These are phyloP conservation scores for Ophiostoma ulmi DNA, from an alignment of 2,329 filamentous ascomycete species.

Conservation along the genomic window DNA sequence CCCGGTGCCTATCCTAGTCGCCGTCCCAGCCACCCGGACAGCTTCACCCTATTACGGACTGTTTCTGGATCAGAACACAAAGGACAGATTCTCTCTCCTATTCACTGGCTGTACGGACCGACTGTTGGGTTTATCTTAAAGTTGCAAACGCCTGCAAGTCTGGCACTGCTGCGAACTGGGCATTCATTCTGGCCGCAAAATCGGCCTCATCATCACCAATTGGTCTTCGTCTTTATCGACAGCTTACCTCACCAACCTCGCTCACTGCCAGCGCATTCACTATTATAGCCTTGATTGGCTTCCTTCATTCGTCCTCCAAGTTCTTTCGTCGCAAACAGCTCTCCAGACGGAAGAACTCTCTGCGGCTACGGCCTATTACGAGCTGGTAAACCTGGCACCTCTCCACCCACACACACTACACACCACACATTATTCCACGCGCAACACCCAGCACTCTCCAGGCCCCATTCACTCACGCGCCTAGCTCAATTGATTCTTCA, in stretches of 20 bases:
- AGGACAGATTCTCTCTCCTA: not conserved
- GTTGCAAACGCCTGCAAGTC: not conserved
- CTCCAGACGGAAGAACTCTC: slow-evolving; percentile 15
- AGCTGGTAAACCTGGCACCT: slow-evolving; percentile 23
- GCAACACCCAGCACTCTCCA: slow-evolving; percentile 11
- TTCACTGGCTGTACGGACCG: not conserved
- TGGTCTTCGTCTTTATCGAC: not conserved
- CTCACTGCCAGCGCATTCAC: slow-evolving; percentile 11
- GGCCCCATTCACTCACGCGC: slow-evolving; percentile 3
- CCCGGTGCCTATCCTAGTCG: slow-evolving; percentile 2
- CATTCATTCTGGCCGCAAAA: slow-evolving; percentile 2
- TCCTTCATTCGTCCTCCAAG: not conserved
- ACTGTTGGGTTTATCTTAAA: not conserved
- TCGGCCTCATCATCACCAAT: not conserved
- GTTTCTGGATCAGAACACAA: not conserved
- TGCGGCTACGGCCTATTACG: slow-evolving; percentile 21
- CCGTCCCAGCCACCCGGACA: slow-evolving; percentile 14
- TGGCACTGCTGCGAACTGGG: not conserved
- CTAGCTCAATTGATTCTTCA: slow-evolving; percentile 19
- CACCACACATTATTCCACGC: not conserved
- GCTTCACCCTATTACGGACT: not conserved
- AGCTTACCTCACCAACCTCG: not conserved
- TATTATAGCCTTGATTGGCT: not conserved
- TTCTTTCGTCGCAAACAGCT: slow-evolving; percentile 17
- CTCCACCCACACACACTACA: slow-evolving; percentile 16